Evolutionary conservation across 495 filamentous ascomycete genomes (phyloP), one percentile per base, ranked within the genome.

Genomic region (Amniculicola lignicola): DNA sequence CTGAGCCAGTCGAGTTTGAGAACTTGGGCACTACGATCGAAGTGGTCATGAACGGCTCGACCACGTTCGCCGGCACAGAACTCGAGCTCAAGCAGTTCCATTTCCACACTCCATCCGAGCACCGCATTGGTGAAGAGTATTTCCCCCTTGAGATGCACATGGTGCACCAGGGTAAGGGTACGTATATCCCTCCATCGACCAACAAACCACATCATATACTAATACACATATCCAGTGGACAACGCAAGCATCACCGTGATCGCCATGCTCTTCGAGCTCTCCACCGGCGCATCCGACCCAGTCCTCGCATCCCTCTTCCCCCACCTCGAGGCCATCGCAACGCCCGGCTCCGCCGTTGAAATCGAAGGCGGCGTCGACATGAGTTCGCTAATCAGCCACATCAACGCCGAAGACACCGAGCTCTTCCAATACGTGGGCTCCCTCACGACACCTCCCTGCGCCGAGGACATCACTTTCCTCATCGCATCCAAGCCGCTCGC

Each of bases 51-150:
- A 70, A 72, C 37, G 72, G 71, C 10, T 67, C 68, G 7, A 65
- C 71, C 7, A 51, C 49, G 16, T 67, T 81, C 43, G 71, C 65
- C 11, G 75, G 68, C 27, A 72, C 66, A 47, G 66, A 67, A 1
- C 86, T 79, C 57, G 66, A 66, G 3, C 72, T 88, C 16, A 67
- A 74, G 31, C 84, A 88, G 60, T 86, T 85, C 71, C 84, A 88
- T 65, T 82, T 87, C 67, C 84, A 88, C 62, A 79, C 83, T 11
- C 84, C 85, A 5, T 78, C 77, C 63, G 85, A 88, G 71, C 85
- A 87, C 63, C 75, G 74, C 48, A 63, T 88, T 15, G 68, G 55
- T 37, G 67, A 72, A 65, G 82, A 82, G 63, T 74, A 77, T 60
- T 80, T 70, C 48, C 79, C 79, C 5, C 58, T 86, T 68, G 84